Conservation (phyloP, 352 stramenopile genomes). For the Pythium pyrilobum region DNA sequence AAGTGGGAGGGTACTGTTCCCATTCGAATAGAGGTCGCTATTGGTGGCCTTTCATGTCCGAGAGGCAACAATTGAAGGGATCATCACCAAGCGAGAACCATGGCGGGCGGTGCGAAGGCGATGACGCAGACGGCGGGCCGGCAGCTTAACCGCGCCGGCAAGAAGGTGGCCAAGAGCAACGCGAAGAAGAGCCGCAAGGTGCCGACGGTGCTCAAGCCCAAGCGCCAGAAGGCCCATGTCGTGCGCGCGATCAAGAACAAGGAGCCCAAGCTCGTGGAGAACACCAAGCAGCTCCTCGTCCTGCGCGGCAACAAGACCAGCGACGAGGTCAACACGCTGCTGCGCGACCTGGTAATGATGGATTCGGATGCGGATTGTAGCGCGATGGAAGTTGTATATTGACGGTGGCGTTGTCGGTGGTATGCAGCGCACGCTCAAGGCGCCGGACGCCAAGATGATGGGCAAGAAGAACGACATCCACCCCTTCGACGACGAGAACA, state of each 20-base stretch:
- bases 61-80: constrained; percentile 19
- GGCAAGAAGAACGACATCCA: constrained; percentile 93
- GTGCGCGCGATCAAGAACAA: constrained; percentile 82
- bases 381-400: too few species aligned
- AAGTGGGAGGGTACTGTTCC: constrained; percentile 16
- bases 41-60: constrained; percentile 21
- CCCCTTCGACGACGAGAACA: constrained; percentile 92
- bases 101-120: constrained; percentile 58
- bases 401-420: not conserved
- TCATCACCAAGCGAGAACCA: constrained; percentile 15
- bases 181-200: constrained; percentile 75
- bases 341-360: constrained; percentile 82
- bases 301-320: constrained; percentile 89
- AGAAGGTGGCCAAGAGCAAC: constrained; percentile 63
- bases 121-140: constrained; percentile 67
- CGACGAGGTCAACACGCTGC: constrained; percentile 73
- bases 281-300: constrained; percentile 88
- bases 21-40: constrained; percentile 6
- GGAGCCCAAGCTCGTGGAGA: constrained; percentile 90
- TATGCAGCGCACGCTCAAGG: constrained; percentile 78
- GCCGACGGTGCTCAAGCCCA: constrained; percentile 60
- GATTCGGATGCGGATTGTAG: too few species aligned
- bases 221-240: constrained; percentile 78
- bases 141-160: constrained; percentile 55
- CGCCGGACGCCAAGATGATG: constrained; percentile 86